A percentile compares a stretch with the other conserved stretches of the same genome.
These are phyloP conservation scores for Nepenthes mirabilis DNA, from an alignment of 148 eudicot species.

Conservation along the genomic window DNA sequence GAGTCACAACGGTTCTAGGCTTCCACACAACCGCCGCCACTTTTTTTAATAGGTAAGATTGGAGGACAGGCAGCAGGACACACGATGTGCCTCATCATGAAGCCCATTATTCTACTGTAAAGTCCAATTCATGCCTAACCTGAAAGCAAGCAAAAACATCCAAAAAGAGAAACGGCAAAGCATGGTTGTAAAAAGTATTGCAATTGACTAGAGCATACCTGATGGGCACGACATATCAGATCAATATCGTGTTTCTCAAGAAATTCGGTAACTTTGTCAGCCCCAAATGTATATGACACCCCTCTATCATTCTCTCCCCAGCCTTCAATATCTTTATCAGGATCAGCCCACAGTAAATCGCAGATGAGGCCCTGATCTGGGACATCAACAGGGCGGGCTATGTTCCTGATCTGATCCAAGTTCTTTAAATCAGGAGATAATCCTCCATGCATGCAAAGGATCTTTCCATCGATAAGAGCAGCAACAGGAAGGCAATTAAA, in stretches of 20 bases:
- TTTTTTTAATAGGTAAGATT: no score
- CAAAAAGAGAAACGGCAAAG: neutral
- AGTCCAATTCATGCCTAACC: no score
- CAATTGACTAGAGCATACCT: constrained; percentile 24
- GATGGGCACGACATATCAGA: constrained; percentile 68
- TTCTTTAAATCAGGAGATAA: constrained; percentile 57
- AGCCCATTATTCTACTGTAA: no score
- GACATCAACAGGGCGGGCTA: constrained; percentile 66
- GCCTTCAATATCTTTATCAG: constrained; percentile 65
- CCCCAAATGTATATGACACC: constrained; percentile 65
- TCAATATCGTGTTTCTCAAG: constrained; percentile 68
- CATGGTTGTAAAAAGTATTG: neutral
- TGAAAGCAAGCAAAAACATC: neutral
- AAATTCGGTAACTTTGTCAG: constrained; percentile 53
- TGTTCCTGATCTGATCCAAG: constrained; percentile 60
- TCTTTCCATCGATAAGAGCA: constrained; percentile 69
- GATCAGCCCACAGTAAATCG: constrained; percentile 73
- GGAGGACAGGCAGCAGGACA: no score
- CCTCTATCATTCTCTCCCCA: constrained; percentile 87
- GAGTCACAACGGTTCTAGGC: no score
- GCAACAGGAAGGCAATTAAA: constrained; percentile 66
- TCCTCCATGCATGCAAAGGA: constrained; percentile 85
- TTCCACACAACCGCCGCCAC: no score
- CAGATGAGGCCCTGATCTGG: constrained; percentile 75
- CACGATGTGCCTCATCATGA: no score